These are phyloP conservation scores for Diutina mesorugosa DNA, from an alignment of 1,139 yeast genomes.

Conservation along the genomic window DNA sequence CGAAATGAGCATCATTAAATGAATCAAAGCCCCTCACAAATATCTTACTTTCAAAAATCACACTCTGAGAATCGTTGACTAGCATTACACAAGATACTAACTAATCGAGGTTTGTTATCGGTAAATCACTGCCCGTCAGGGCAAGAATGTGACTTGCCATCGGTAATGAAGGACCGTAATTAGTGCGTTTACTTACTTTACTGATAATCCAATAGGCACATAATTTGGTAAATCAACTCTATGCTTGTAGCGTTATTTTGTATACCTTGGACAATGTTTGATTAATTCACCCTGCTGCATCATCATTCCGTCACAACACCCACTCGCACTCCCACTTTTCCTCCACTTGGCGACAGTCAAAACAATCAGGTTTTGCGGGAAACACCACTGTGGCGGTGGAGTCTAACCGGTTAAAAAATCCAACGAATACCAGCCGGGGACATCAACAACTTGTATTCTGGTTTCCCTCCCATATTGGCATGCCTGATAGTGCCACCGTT, in stretches of 20 bases:
- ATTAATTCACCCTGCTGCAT: neutral
- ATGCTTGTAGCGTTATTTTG: neutral
- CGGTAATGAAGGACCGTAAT: too few relatives aligned
- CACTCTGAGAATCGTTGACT: neutral
- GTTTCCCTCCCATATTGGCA: neutral
- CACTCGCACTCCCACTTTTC: neutral
- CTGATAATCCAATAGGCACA: too few relatives aligned
- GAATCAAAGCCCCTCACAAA: neutral
- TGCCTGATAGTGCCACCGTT: neutral
- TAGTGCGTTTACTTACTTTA: too few relatives aligned
- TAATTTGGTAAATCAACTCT: neutral
- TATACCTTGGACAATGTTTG: neutral
- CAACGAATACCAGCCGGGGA: neutral
- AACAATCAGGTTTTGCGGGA: neutral
- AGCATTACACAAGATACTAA: neutral
- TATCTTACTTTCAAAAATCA: neutral
- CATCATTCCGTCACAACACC: neutral
- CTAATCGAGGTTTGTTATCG: neutral
- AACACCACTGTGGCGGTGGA: neutral
- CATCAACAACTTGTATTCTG: neutral
- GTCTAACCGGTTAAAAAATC: neutral
- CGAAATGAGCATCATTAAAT: too few relatives aligned
- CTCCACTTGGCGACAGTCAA: neutral
- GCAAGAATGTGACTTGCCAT: neutral
- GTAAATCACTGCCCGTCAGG: neutral